phyloP scores from a whole-genome alignment of 768 basidiomycete species.

The Tricholoma matsutake region DNA sequence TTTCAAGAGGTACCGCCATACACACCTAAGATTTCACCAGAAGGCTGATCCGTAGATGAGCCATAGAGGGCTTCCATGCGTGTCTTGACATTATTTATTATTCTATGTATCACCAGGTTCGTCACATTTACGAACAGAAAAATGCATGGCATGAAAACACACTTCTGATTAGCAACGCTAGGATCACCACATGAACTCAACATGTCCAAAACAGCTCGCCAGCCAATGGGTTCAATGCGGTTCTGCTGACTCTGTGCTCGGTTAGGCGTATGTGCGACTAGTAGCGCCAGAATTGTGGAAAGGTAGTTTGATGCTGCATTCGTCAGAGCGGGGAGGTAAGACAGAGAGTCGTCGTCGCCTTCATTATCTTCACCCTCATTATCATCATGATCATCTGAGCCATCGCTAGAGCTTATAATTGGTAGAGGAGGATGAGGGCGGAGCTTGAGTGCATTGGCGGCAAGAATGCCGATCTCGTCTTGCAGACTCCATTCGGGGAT shows the following conservation, averaged over 20 bases:
- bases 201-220: conserved; percentile 60
- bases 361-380: conserved; percentile 16
- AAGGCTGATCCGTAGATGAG: not conserved
- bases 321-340: conserved; percentile 37
- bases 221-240: conserved; percentile 57
- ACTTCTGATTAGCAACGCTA: conserved; percentile 34
- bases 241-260: conserved; percentile 62
- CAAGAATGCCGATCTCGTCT: conserved; percentile 60
- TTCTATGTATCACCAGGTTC: conserved; percentile 14
- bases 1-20: not conserved
- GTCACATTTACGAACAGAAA: not conserved
- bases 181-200: conserved; percentile 40
- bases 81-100: conserved; percentile 16
- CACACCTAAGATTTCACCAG: conserved; percentile 12
- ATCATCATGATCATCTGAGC: not conserved
- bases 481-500: conserved; percentile 68
- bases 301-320: conserved; percentile 43
- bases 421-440: conserved; percentile 16
- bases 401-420: not conserved
- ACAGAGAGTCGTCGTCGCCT: conserved; percentile 23
- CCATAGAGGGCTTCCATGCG: conserved; percentile 17
- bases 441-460: conserved; percentile 32
- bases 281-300: conserved; percentile 46
- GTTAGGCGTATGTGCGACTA: conserved; percentile 54
- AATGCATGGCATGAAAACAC: conserved; percentile 17